phyloP scores from a whole-genome alignment of 2,329 filamentous ascomycete genomes.

The Stachybotrys echinatus region DNA sequence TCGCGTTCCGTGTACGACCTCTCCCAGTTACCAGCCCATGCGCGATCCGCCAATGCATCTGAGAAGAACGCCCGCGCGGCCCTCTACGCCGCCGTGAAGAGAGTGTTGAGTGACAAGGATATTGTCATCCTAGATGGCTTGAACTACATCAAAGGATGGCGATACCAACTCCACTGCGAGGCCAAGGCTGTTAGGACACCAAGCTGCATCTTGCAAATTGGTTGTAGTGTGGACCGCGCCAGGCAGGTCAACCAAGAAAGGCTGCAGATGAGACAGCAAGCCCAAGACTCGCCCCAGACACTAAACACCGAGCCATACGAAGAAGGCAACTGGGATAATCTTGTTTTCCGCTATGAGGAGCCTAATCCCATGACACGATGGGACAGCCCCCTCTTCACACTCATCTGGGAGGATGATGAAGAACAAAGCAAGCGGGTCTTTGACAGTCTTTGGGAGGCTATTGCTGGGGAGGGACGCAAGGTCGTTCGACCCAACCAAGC shows the following conservation, averaged over 20 bases:
- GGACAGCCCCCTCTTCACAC: slow-evolving; percentile 78
- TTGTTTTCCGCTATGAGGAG: slow-evolving; percentile 80
- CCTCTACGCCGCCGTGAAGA: slow-evolving; percentile 73
- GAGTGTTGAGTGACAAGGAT: slow-evolving; percentile 64
- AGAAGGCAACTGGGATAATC: slow-evolving; percentile 65
- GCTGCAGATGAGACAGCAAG: slow-evolving; percentile 25
- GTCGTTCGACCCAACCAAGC: slow-evolving; percentile 68
- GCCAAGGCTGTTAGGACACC: slow-evolving; percentile 73
- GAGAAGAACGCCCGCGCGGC: slow-evolving; percentile 80
- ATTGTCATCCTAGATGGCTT: slow-evolving; percentile 75
- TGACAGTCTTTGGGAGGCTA: slow-evolving; percentile 68
- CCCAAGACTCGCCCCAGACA: slow-evolving; percentile 3
- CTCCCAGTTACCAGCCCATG: slow-evolving; percentile 50
- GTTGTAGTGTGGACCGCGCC: slow-evolving; percentile 48
- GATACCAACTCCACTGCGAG: slow-evolving; percentile 82
- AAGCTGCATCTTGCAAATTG: slow-evolving; percentile 67
- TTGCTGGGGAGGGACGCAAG: slow-evolving; percentile 60
- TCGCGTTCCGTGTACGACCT: slow-evolving; percentile 67
- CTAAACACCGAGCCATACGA: slow-evolving; percentile 44
- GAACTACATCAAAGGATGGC: slow-evolving; percentile 88
- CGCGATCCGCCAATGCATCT: slow-evolving; percentile 64
- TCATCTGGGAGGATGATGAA: slow-evolving; percentile 69
- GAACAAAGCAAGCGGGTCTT: slow-evolving; percentile 52
- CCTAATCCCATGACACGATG: slow-evolving; percentile 80
- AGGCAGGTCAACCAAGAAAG: slow-evolving; percentile 51